Conservation (phyloP, 495 filamentous ascomycete species). For the Penicillium odoratum region DNA sequence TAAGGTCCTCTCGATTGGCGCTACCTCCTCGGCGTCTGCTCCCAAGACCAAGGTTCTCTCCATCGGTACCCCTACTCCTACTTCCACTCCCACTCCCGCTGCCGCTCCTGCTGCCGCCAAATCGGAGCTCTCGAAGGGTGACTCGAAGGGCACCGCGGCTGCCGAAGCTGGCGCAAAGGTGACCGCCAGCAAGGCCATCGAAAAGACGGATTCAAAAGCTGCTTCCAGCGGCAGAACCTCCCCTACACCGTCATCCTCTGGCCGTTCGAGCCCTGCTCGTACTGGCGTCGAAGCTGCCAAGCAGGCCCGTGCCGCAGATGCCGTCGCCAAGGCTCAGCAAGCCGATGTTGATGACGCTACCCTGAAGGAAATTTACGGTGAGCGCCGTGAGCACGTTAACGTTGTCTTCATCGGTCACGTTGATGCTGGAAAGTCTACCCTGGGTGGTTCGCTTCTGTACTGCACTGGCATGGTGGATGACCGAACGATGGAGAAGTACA, state of each 20-base stretch:
- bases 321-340: conserved; percentile 81
- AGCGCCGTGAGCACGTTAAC: conserved; percentile 86
- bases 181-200: conserved; percentile 76
- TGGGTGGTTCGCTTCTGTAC: conserved; percentile 90
- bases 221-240: conserved; percentile 69
- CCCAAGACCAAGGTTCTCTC: conserved; percentile 72
- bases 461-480: conserved; percentile 98
- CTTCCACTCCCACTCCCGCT: conserved; percentile 50
- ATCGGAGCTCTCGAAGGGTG: conserved; percentile 44
- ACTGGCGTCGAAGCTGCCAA: conserved; percentile 42
- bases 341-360: conserved; percentile 90
- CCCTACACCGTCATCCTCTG: conserved; percentile 69
- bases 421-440: conserved; percentile 94
- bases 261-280: conserved; percentile 52
- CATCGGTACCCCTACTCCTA: conserved; percentile 52
- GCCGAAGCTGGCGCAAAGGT: conserved; percentile 64
- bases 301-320: conserved; percentile 70
- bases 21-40: conserved; percentile 47
- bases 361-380: conserved; percentile 93
- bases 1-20: conserved; percentile 36
- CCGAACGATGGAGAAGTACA: conserved; percentile 96
- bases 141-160: conserved; percentile 52
- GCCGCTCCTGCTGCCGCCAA: conserved; percentile 56
- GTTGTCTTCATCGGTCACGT: conserved; percentile 98
- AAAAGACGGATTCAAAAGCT: conserved; percentile 67